Base-by-base conservation (phyloP, 1,284 basidiomycete species). In the Irpex lacteus region DNA sequence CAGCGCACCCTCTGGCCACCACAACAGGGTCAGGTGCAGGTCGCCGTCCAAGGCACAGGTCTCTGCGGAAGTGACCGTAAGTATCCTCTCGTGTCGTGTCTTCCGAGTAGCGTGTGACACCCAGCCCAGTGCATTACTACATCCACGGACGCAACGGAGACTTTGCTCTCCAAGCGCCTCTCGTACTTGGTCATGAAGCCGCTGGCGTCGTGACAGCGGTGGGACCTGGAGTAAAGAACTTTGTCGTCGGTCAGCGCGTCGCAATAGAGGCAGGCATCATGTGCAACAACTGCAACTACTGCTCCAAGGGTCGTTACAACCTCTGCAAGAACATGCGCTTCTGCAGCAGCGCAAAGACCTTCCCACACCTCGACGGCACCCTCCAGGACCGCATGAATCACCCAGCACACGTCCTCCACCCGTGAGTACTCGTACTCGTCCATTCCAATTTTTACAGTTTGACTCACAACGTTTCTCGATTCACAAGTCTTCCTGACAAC, bases 231-330 rank as follows among this genome's bases (percentile, higher is more conserved):
- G 87, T 91, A 9, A 81, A 80, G 67, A 71, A 84, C 75, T 80
- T 98, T 67, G 80, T 83, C 26, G 85, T 91, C 26, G 96, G 96
- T 57, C 92, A 96, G 77, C 87, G 94, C 59, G 95, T 98, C 60
- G 96, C 96, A 15, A 92, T 98, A 73, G 96, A 98, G 76, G 92
- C 94, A 9, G 96, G 96, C 50, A 86, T 96, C 72, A 89, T 89
- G 82, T 98, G 96, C 81, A 86, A 86, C 65, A 81, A 81, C 55
- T 93, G 91, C 76, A 75, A 78, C 57, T 87, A 82, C 73, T 92
- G 91, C 76, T 70, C 76, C 49, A 82, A 82, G 58, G 94, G 93
- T n/a, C 85, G 94, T 49, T 98, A 98, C 82, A 98, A 98, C 81
- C 87, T 98, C 65, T 98, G 96, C 84, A 88, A 89, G 70, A 78